Percentiles rank a stretch among this genome's conserved stretches.
phyloP scores from a whole-genome alignment of 2,329 filamentous ascomycete genomes.

The Tolypocladium ovalisporum region DNA sequence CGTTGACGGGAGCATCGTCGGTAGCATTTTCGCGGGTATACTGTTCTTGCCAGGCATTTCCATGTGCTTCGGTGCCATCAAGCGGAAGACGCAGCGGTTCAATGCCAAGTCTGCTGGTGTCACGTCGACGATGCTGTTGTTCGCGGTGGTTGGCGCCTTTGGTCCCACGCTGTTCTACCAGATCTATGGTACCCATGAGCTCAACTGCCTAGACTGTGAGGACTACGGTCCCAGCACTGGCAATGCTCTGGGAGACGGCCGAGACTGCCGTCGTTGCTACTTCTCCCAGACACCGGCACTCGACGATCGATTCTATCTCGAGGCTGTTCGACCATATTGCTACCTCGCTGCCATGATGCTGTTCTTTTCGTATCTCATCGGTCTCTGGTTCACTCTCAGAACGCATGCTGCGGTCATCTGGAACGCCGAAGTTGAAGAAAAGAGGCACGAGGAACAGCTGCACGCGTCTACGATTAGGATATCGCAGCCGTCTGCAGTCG shows the following conservation, averaged over 20 bases:
- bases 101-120: constrained; percentile 94
- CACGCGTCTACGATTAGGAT: constrained; percentile 20
- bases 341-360: constrained; percentile 77
- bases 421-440: constrained; percentile 76
- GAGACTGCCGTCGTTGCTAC: constrained; percentile 86
- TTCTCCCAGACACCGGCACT: constrained; percentile 81
- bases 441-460: constrained; percentile 48
- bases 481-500: constrained; percentile 27
- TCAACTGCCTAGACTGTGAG: constrained; percentile 65
- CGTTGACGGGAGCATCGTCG: constrained; percentile 93
- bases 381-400: constrained; percentile 86
- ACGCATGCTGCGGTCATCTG: constrained; percentile 97
- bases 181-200: constrained; percentile 93
- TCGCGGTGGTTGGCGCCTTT: constrained; percentile 91
- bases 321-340: constrained; percentile 87
- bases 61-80: constrained; percentile 98
- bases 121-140: constrained; percentile 94
- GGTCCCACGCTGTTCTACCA: constrained; percentile 96
- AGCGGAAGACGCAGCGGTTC: constrained; percentile 96
- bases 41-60: constrained; percentile 88
- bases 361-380: constrained; percentile 88
- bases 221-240: constrained; percentile 27
- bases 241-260: constrained; percentile 24
- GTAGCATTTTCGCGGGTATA: constrained; percentile 95
- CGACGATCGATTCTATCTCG: constrained; percentile 77